Conservation (phyloP, 139 green algal species). For the Volvox africanus region DNA sequence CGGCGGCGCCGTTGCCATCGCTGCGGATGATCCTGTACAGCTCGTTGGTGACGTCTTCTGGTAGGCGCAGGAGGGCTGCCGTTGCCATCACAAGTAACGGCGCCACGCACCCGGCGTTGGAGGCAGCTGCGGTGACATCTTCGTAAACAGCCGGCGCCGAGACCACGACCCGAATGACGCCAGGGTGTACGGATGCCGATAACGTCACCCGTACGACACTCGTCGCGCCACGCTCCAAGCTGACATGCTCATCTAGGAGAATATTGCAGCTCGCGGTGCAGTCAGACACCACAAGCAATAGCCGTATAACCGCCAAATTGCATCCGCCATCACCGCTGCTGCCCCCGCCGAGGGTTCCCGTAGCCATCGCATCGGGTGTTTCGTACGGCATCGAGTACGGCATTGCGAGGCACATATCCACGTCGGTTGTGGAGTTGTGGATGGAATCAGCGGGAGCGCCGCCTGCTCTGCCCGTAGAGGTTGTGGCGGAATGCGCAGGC, state of each 20-base stretch:
- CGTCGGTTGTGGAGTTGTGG: neutral
- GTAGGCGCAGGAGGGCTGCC: neutral
- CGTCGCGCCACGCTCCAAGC: neutral
- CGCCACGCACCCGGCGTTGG: neutral
- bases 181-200: neutral
- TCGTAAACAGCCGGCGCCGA: neutral
- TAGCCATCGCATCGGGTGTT: neutral
- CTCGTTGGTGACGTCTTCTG: neutral
- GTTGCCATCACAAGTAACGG: neutral
- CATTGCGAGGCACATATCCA: constrained; percentile 8
- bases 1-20: neutral
- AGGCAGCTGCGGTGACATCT: neutral
- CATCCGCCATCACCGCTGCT: neutral
- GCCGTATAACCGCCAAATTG: constrained; percentile 9
- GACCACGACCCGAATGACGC: neutral
- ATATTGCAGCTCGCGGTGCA: neutral
- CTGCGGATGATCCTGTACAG: neutral
- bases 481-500: neutral
- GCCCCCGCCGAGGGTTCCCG: neutral
- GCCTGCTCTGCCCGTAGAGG: neutral
- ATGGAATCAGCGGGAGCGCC: neutral
- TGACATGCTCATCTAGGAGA: constrained; percentile 4
- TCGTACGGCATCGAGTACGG: neutral
- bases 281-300: constrained; percentile 3
- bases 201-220: neutral